Evolutionary conservation across 257 asterid species (phyloP), one percentile per base, ranked within the genome.

Genomic region (Thymus quinquecostatus): DNA sequence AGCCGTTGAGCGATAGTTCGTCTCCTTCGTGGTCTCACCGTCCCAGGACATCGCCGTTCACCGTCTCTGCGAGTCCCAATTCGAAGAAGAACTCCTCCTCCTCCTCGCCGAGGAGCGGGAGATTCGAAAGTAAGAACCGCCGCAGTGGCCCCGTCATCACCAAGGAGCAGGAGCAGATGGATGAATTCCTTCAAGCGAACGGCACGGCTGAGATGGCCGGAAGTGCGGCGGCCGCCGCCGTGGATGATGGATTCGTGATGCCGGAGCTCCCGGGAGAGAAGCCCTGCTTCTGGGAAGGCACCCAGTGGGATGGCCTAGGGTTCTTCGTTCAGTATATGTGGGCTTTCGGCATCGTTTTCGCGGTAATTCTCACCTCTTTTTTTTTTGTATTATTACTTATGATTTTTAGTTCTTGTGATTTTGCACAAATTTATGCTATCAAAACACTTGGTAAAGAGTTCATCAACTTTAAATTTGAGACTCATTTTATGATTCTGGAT

Each of bases 321-420:
- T 91, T 95, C 88, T 90, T 95, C 63, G 81, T 95, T 48, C 92
- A 92, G 73, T 95, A 91, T 64, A 54, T 95, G 88, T 95, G 98
- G 99, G 99, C 97, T 83, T 88, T 95, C 48, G 97, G 98, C 73
- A 60, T 89, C 51, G 72, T 89, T 73, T 94, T 95, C 33, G 95
- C 93, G 93, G 99, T 94, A 86, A 68, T 68, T 60, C 62, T 36
- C 21, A 21, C 21, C 33, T 53, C 10, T 8, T 1, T 51, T 51
- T 49, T 9, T 6, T 10, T 2, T 43, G 4, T 1, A 43, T 9
- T 7, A 6, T 7, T 44, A 2, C 0, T 43, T 44, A 0, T 44
- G 12, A 44, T 2, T 44, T 38, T 38, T 5, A 38, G 4, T 38
- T 38, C 41, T 38, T 7, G 41, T 38, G 1, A 38, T 4, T 38